These are phyloP conservation scores for Aspergillus olivimuriae DNA, from an alignment of 495 filamentous ascomycete species.

Conservation along the genomic window DNA sequence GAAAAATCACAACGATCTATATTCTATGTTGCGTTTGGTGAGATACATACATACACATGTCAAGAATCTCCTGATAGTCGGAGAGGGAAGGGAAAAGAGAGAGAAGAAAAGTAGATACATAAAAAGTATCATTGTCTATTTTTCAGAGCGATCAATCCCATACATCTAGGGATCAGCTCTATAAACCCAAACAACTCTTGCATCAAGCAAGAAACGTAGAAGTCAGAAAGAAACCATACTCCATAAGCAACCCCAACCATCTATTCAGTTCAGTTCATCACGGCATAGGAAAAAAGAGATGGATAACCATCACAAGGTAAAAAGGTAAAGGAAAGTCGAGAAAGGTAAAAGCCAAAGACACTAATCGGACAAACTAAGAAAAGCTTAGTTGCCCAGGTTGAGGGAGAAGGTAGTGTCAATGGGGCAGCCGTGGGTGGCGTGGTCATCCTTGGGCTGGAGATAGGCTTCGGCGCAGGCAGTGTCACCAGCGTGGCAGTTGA, in stretches of 20 bases:
- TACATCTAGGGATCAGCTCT: conserved; percentile 1
- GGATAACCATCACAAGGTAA: not conserved
- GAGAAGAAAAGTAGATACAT: conserved; percentile 3
- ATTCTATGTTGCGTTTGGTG: not conserved
- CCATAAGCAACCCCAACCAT: not conserved
- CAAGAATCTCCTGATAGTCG: not conserved
- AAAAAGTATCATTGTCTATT: not conserved
- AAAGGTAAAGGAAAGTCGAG: not conserved
- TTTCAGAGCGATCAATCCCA: not conserved
- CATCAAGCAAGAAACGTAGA: not conserved
- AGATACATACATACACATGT: not conserved
- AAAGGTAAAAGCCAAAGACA: not conserved
- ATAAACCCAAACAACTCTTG: not conserved
- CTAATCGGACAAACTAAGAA: not conserved
- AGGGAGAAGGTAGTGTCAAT: conserved; percentile 33
- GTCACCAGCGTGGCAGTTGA: conserved; percentile 35
- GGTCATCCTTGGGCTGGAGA: conserved; percentile 36
- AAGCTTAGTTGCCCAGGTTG: conserved; percentile 28
- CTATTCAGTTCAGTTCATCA: not conserved
- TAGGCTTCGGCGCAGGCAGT: conserved; percentile 34
- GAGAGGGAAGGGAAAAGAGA: not conserved
- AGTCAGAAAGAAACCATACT: not conserved
- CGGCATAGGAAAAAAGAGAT: not conserved
- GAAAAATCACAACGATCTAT: no score
- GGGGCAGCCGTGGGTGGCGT: conserved; percentile 42